Evolutionary conservation across 2,329 filamentous ascomycete species (phyloP), one percentile per base, ranked within the genome.

Genomic region (Dissoconium aciculare): DNA sequence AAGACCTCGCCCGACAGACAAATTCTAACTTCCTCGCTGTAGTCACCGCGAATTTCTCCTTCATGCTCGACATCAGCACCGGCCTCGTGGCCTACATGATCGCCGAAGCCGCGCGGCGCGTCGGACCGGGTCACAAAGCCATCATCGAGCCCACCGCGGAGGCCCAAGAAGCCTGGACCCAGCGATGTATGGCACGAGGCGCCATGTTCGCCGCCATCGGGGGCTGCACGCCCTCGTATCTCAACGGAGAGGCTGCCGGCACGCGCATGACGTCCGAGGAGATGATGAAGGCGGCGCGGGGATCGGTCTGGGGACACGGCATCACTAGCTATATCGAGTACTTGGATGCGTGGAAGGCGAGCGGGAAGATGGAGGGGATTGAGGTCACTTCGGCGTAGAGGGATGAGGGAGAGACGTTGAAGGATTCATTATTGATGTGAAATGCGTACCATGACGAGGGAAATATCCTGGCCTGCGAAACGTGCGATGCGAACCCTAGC

Each of bases 151-250:
- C 62, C 2, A 62, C 56, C 0, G 31, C 34, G 3, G 54, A 58
- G 14, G 65, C 57, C 0, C 63, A 67, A 42, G 57, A 67, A 30
- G 57, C 47, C 3, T 71, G 66, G 64, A 51, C 56, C 1, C 40
- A 42, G 14, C 41, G 50, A 28, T 55, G 64, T 26, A 43, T 63
- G 41, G 45, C 45, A 30, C 52, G 55, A 1, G 61, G 61, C 0
- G 50, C 48, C 5, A 54, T 55, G 15, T 56, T 61, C 23, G 14
- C 56, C 0, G 52, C 53, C 5, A 33, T 64, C 12, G 44, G 48
- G 4, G 55, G 62, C 10, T 74, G 69, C 48, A 69, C 66, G n/a
- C 68, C 68, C 0, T 56, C 62, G 9, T 72, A 71, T 40, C 49
- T 63, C 23, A 71, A 66, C 28, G 50, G 44, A 13, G 63, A 70